Conservation (phyloP, 345 rosid genomes). For the Pugionium cornutum region DNA sequence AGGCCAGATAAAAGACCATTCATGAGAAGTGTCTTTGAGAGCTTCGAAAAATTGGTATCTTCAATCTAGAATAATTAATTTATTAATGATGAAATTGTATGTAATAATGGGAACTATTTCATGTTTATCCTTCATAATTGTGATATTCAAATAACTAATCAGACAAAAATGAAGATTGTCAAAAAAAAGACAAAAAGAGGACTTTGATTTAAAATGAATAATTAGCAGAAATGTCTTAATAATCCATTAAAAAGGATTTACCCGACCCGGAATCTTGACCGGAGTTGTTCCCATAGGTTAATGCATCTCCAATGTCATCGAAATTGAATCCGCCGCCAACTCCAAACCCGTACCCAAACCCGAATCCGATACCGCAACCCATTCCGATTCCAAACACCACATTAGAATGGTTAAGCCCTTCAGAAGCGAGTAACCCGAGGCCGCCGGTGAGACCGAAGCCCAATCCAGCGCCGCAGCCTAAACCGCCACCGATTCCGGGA, state of each 20-base stretch:
- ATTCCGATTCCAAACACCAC: conserved; percentile 51
- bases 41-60: conserved; percentile 47
- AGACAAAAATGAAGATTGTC: background rate
- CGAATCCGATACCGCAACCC: conserved; percentile 61
- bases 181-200: too few relatives aligned
- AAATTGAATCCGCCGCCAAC: conserved; percentile 52
- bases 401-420: conserved; percentile 46
- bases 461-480: conserved; percentile 57
- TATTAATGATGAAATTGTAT: background rate
- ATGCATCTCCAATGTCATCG: conserved; percentile 39
- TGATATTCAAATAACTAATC: background rate
- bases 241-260: conserved; percentile 9
- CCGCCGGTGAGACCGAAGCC: conserved; percentile 59
- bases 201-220: conserved; percentile 3
- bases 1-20: conserved; percentile 79
- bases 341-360: conserved; percentile 59
- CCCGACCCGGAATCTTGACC: conserved; percentile 31
- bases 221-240: conserved; percentile 18
- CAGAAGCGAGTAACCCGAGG: conserved; percentile 43
- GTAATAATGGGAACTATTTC: background rate
- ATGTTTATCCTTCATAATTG: background rate
- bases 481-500: conserved; percentile 56
- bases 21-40: conserved; percentile 57
- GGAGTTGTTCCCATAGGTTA: conserved; percentile 28
- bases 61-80: background rate